A percentile compares a stretch with the other conserved stretches of the same genome.
Evolutionary conservation across 345 rosid genomes (phyloP).

Genomic region (Boechera retrofracta): DNA sequence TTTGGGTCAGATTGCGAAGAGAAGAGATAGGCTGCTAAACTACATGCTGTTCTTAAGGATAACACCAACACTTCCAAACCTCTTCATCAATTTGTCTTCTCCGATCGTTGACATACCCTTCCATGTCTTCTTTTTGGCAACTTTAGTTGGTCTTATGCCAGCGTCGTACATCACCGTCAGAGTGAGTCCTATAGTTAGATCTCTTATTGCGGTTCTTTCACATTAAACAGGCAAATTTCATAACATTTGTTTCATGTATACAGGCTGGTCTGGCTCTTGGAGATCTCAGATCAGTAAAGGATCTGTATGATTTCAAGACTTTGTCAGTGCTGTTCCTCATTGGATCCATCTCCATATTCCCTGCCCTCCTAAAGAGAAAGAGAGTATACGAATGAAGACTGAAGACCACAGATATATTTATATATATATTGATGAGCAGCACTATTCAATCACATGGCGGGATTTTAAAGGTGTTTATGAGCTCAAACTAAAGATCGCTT

Average conservation of each 20-base stretch:
- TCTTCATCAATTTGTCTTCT: conserved; percentile 96
- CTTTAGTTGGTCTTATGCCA: conserved; percentile 89
- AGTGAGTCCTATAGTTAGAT: conserved; percentile 51
- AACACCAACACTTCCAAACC: conserved; percentile 95
- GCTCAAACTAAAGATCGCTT: conserved; percentile 19
- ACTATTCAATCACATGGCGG: not conserved
- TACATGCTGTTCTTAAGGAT: conserved; percentile 95
- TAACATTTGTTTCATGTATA: not conserved
- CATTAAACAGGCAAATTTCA: conserved; percentile 15
- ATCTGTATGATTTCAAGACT: conserved; percentile 78
- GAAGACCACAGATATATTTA: not conserved
- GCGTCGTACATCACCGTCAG: conserved; percentile 92
- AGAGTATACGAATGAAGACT: conserved; percentile 61
- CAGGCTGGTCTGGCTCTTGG: conserved; percentile 90
- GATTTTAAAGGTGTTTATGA: conserved; percentile 27
- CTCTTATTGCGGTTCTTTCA: not conserved
- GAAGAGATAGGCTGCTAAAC: conserved; percentile 86
- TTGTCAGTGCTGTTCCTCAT: conserved; percentile 71
- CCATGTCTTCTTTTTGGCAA: conserved; percentile 88
- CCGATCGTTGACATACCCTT: conserved; percentile 97
- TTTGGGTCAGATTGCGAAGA: conserved; percentile 68
- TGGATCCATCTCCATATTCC: conserved; percentile 66
- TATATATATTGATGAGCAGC: conserved; percentile 28
- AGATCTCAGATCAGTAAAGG: conserved; percentile 80
- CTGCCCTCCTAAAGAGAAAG: conserved; percentile 80